Base-by-base conservation (phyloP, 495 filamentous ascomycete species). In the Choiromyces venosus region DNA sequence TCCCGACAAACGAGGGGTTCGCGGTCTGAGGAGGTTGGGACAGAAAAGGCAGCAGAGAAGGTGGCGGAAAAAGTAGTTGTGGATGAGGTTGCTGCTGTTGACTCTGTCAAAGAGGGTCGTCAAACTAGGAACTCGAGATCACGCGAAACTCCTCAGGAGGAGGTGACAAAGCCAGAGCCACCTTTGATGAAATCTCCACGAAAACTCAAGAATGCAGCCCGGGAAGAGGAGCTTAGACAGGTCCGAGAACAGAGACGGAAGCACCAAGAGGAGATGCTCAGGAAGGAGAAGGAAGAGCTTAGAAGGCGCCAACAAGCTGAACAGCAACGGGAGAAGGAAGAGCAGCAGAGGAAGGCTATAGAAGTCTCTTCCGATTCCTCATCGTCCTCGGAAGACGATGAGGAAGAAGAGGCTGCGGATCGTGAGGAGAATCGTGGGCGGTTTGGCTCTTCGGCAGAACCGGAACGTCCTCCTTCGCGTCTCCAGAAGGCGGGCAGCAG, bases 31-130 rank as follows among this genome's bases (percentile, higher is more conserved):
- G 70, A 71, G 66, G 72, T 52, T 29, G 61, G 69, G 46, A 18
- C n/a, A 44, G 39, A 9, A 25, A 52, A 52, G 21, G 46, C 5
- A 25, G 46, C 12, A 91, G 66, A 87, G 87, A 76, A 92, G 92
- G 82, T 92, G 67, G 56, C 35, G 16, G 72, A 70, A 36, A 40
- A 19, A 38, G 52, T 61, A 14, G 52, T 14, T 61, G 21, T 42
- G 16, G 14, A 21, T 29, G 21, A 7, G 29, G 40, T 37, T 37
- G 35, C 44, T 10, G 37, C 25, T 36, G 16, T 56, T 33, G 71
- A 80, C 67, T 56, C 71, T 2, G 33, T 38, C 18, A 70, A 40
- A 25, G 74, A 71, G 38, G 40, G 66, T 35, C 42, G 71, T n/a
- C 68, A 42, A 33, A 80, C 71, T 16, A 69, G 74, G 65, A 71